Evolutionary conservation across 1,139 yeast species (phyloP).

Genomic region (Diutina ranongensis): DNA sequence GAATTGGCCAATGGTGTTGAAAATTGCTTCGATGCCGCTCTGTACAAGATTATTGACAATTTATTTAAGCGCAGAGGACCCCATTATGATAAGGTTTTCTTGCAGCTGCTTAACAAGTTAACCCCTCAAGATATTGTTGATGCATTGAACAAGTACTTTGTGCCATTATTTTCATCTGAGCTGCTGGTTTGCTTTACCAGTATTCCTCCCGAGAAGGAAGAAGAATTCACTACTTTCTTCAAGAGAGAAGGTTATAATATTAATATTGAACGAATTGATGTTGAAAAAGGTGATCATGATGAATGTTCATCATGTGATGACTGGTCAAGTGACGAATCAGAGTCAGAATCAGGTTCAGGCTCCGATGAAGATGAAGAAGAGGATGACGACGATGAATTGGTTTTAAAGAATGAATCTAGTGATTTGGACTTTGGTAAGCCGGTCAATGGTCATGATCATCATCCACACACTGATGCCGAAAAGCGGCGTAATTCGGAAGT

Average conservation of each 20-base stretch:
- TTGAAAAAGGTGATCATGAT: slow-evolving; percentile 14
- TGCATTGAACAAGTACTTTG: slow-evolving; percentile 48
- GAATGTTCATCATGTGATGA: neutral
- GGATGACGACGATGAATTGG: slow-evolving; percentile 5
- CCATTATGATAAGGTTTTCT: slow-evolving; percentile 30
- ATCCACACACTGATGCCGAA: neutral
- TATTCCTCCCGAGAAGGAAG: slow-evolving; percentile 57
- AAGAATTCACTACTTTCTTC: slow-evolving; percentile 37
- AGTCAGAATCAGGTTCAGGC: slow-evolving; percentile 8
- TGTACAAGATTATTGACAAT: slow-evolving; percentile 51
- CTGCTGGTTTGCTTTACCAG: slow-evolving; percentile 56
- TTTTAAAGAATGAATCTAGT: neutral
- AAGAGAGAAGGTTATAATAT: slow-evolving; percentile 48
- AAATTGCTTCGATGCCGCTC: slow-evolving; percentile 51
- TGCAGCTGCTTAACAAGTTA: slow-evolving; percentile 39
- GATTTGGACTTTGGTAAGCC: slow-evolving; percentile 4
- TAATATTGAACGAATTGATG: slow-evolving; percentile 38
- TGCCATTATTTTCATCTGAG: slow-evolving; percentile 45
- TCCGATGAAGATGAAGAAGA: slow-evolving; percentile 7
- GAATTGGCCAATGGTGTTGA: slow-evolving; percentile 56
- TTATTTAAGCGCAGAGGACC: slow-evolving; percentile 64
- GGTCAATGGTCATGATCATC: neutral
- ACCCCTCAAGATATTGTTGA: slow-evolving; percentile 45
- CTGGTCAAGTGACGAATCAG: slow-evolving; percentile 8
- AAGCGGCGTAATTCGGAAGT: neutral